Evolutionary conservation across 805 yeast species (phyloP), one percentile per base, ranked within the genome.

Genomic region (Yarrowia osloensis): DNA sequence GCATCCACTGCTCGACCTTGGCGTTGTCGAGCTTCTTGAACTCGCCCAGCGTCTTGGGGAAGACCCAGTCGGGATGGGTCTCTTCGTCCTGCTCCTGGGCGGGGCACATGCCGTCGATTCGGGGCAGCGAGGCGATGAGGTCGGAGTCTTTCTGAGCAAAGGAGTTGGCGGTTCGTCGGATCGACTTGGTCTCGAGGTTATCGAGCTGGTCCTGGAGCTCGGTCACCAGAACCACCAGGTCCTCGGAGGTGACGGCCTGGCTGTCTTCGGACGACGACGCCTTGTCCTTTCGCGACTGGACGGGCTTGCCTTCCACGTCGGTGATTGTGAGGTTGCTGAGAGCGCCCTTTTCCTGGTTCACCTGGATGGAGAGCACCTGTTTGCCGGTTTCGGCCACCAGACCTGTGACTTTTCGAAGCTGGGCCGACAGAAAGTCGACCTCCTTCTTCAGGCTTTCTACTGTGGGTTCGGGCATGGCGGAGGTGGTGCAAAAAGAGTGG

Each of bases 121-220:
- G 88, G n/a, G 88, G 84, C 67, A 91, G 75, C 0, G 93, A 88
- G 0, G 89, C 89, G n/a, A 91, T 73, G 7, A 75, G 69, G 19
- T 81, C 86, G 17, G 78, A 78, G 12, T 77, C 76, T 0, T 75
- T 74, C 0, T 73, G 71, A 67, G 86, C 80, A 28, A 82, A 81
- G 0, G 89, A 80, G 74, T 92, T 92, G 70, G 85, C 83, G 3
- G 87, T 79, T 76, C 98, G 82, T 70, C 89, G 82, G 50, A 90
- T 83, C 19, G 89, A 84, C 71, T 96, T 83, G 71, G 90, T 90
- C 74, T 93, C 98, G 24, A 78, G 71, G 26, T 83, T 80, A 65
- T 90, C 93, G 73, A 93, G 81, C 77, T 93, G 98, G 9, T 90
- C 90, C 77, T 93, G 98, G 67, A 93, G 79, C 76, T 93, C 98